These are phyloP conservation scores for Candida patagonica DNA, from an alignment of 805 yeast species.

Conservation along the genomic window DNA sequence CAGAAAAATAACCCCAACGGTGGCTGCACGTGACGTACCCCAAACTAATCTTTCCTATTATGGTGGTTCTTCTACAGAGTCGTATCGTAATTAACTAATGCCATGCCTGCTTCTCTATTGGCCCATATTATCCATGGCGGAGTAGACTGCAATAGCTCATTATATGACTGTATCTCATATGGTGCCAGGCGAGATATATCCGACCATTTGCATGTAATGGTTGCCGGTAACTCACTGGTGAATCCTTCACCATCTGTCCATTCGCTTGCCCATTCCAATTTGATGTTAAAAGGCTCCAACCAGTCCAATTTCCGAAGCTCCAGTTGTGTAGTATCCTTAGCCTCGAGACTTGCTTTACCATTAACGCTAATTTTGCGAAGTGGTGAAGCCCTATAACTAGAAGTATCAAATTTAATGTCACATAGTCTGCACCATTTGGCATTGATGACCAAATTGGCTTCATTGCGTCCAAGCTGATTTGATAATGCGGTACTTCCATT, in stretches of 20 bases:
- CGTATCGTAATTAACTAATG: conserved; percentile 37
- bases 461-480: conserved; percentile 21
- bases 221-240: not conserved
- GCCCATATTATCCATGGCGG: conserved; percentile 59
- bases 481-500: not conserved
- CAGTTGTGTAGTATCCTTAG: not conserved
- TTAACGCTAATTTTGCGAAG: conserved; percentile 35
- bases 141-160: conserved; percentile 57
- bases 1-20: too few relatives aligned
- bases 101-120: conserved; percentile 56
- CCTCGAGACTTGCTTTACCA: not conserved
- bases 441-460: conserved; percentile 50
- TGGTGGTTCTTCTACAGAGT: too few relatives aligned
- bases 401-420: conserved; percentile 45
- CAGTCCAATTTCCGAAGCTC: conserved; percentile 57
- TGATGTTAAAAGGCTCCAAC: conserved; percentile 39
- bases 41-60: too few relatives aligned
- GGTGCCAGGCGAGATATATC: not conserved
- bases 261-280: conserved; percentile 18
- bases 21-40: too few relatives aligned
- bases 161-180: conserved; percentile 54
- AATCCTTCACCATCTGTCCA: conserved; percentile 3
- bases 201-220: conserved; percentile 1
- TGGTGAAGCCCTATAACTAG: conserved; percentile 38
- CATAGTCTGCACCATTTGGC: conserved; percentile 61